Evolutionary conservation across 2,329 filamentous ascomycete genomes (phyloP).

Genomic region (Rachicladosporium sp.): DNA sequence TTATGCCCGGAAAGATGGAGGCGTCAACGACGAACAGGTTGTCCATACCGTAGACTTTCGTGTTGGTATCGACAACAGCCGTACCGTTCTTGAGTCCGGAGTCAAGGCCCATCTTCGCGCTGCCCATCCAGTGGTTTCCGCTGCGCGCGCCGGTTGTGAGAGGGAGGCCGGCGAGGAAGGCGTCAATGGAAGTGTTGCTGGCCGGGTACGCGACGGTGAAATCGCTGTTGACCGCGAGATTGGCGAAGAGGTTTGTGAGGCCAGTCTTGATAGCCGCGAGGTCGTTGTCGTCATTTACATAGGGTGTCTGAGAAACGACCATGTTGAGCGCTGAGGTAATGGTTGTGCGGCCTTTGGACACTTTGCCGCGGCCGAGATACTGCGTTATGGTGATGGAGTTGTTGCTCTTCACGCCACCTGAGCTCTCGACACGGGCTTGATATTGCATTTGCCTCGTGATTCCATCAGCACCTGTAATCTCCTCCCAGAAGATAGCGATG

Average conservation of each 20-base stretch:
- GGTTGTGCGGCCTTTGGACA: conserved; percentile 49
- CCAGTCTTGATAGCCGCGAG: conserved; percentile 51
- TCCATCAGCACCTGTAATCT: conserved; percentile 44
- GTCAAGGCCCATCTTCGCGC: conserved; percentile 29
- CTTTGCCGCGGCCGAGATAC: conserved; percentile 53
- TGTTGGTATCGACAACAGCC: conserved; percentile 38
- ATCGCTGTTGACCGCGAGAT: conserved; percentile 41
- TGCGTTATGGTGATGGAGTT: conserved; percentile 31
- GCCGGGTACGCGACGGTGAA: conserved; percentile 47
- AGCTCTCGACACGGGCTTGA: conserved; percentile 51
- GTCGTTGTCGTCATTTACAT: conserved; percentile 46
- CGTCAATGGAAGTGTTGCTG: conserved; percentile 39
- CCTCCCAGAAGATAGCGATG: conserved; percentile 50
- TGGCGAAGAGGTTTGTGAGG: conserved; percentile 47
- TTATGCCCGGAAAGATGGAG: conserved; percentile 56
- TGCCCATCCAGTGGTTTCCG: conserved; percentile 36
- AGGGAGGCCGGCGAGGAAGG: conserved; percentile 40
- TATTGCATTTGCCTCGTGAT: conserved; percentile 53
- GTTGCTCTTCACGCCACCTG: conserved; percentile 31
- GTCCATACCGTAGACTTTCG: conserved; percentile 47
- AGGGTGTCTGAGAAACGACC: conserved; percentile 46
- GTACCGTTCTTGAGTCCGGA: conserved; percentile 29
- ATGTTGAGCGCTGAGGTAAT: conserved; percentile 48
- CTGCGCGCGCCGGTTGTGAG: conserved; percentile 27
- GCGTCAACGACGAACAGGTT: conserved; percentile 59